These are phyloP conservation scores for Eucalyptus polyanthemos DNA, from an alignment of 345 rosid genomes.

Conservation along the genomic window DNA sequence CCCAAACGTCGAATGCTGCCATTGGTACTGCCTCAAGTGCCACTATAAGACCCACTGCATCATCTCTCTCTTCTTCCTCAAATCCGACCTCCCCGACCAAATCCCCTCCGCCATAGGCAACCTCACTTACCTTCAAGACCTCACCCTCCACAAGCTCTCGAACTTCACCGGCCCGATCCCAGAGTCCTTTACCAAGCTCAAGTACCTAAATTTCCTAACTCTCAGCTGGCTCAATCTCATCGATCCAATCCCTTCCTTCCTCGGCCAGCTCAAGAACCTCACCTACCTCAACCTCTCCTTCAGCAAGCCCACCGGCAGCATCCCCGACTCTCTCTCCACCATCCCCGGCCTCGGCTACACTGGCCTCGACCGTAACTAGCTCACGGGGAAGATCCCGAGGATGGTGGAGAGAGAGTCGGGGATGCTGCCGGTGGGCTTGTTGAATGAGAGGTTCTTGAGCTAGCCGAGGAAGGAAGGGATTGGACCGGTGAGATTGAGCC, in stretches of 20 bases:
- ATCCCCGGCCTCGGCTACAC: not conserved
- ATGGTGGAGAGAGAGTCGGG: not conserved
- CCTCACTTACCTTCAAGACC: not conserved
- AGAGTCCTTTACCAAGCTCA: not conserved
- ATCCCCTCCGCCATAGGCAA: not conserved
- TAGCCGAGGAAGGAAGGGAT: not conserved
- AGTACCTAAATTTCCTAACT: not conserved
- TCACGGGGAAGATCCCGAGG: not conserved
- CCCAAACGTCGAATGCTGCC: not conserved
- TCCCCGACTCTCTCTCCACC: not conserved
- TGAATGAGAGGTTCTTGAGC: not conserved
- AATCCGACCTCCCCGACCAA: not conserved
- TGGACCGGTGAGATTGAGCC: not conserved
- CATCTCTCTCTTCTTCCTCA: not conserved
- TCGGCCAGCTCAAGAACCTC: not conserved
- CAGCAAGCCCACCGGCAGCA: not conserved
- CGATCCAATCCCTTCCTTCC: not conserved
- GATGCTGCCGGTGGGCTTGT: not conserved
- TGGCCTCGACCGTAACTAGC: not conserved
- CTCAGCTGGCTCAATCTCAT: not conserved
- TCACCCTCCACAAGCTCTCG: not conserved
- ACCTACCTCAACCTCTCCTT: not conserved
- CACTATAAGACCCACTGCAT: not conserved
- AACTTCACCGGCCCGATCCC: not conserved
- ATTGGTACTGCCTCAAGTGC: not conserved